Evolutionary conservation across 208 protist species (phyloP).

Genomic region (Acanthamoeba rhysodes): DNA sequence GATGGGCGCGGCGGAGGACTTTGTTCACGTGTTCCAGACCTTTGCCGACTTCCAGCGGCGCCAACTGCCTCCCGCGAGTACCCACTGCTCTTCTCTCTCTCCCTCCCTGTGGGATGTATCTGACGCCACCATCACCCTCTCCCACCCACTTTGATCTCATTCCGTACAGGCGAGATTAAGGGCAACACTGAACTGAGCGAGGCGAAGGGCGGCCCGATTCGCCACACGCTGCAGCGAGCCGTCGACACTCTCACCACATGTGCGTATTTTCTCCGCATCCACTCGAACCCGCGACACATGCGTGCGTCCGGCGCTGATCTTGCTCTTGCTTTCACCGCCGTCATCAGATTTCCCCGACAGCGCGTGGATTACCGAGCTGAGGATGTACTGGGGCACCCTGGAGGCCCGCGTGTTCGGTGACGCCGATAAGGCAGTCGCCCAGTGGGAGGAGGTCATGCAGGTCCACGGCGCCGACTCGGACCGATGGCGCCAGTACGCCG

Average conservation of each 20-base stretch:
- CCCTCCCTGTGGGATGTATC: no score
- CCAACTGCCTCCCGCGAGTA: background rate
- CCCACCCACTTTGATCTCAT: background rate
- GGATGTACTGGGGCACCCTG: constrained; percentile 61
- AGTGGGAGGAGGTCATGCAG: constrained; percentile 38
- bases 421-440: constrained; percentile 1
- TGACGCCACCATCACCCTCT: background rate
- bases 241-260: constrained; percentile 44
- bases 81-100: background rate
- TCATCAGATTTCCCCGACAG: constrained; percentile 36
- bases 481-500: constrained; percentile 22
- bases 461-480: background rate
- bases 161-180: constrained; percentile 6
- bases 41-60: constrained; percentile 23
- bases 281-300: no score
- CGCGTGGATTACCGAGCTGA: background rate
- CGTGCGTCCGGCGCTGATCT: background rate
- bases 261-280: background rate
- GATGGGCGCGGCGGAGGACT: constrained; percentile 7
- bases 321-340: background rate
- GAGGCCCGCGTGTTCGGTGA: constrained; percentile 21
- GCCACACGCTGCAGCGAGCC: constrained; percentile 14
- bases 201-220: background rate
- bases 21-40: constrained; percentile 20
- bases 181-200: background rate